A percentile compares a stretch with the other conserved stretches of the same genome.
Conservation (phyloP, 139 green algal species). For the Pseudopediastrum boryanum region DNA sequence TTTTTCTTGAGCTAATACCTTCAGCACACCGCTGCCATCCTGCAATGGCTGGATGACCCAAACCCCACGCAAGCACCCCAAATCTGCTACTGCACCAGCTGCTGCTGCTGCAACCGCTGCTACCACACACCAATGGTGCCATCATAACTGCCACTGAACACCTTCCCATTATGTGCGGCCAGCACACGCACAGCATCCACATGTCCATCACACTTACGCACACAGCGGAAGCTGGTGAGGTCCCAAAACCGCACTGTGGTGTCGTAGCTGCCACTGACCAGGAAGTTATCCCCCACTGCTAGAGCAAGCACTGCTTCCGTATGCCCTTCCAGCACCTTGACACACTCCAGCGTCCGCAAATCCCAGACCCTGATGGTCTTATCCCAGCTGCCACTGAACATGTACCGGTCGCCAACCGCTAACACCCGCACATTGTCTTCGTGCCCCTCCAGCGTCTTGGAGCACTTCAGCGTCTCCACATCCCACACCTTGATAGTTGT, state of each 20-base stretch:
- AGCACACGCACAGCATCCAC: conserved; percentile 92
- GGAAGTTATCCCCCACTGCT: conserved; percentile 66
- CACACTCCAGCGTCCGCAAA: conserved; percentile 70
- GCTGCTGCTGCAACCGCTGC: not conserved
- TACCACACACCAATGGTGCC: conserved; percentile 89
- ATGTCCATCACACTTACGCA: conserved; percentile 89
- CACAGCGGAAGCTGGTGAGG: conserved; percentile 78
- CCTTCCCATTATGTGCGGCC: conserved; percentile 63
- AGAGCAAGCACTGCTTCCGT: conserved; percentile 92
- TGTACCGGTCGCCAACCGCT: conserved; percentile 65
- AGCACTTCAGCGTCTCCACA: conserved; percentile 73
- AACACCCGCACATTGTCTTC: conserved; percentile 95
- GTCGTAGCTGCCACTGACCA: conserved; percentile 86
- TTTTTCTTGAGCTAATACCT: no score
- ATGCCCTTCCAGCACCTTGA: conserved; percentile 88
- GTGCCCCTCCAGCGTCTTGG: conserved; percentile 86
- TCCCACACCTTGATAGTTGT: conserved; percentile 93
- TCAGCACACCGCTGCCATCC: no score
- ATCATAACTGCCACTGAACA: conserved; percentile 94
- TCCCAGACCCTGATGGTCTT: conserved; percentile 92
- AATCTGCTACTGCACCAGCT: no score
- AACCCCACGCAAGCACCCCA: no score
- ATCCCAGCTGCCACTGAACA: conserved; percentile 94
- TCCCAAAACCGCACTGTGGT: conserved; percentile 91
- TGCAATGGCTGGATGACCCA: no score